A percentile compares a stretch with the other conserved stretches of the same genome.
phyloP scores from a whole-genome alignment of 306 rosid genomes.

The Crataegus laevigata region DNA sequence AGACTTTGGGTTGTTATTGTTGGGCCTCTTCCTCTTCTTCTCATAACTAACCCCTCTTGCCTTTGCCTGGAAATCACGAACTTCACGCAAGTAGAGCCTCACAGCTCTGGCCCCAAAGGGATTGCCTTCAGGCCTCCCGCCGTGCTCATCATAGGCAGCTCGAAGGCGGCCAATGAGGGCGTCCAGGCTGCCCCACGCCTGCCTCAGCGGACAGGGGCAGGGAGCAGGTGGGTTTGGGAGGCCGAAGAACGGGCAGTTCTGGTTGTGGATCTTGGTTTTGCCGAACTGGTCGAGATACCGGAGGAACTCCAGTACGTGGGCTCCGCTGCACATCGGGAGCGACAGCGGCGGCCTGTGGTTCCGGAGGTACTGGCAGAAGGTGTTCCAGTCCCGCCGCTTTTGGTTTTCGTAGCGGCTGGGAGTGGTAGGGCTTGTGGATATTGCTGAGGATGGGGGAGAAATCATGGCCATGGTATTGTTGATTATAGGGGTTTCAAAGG shows the following conservation, averaged over 20 bases:
- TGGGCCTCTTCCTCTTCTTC: constrained; percentile 81
- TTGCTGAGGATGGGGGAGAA: neutral
- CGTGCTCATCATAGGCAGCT: constrained; percentile 84
- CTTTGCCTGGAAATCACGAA: constrained; percentile 83
- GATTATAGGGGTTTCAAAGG: neutral
- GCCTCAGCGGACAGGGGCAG: constrained; percentile 87
- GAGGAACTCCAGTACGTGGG: constrained; percentile 83
- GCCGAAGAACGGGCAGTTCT: constrained; percentile 77
- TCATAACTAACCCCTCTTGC: constrained; percentile 89
- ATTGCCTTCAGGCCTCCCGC: constrained; percentile 49
- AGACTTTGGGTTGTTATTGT: constrained; percentile 12
- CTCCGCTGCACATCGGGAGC: constrained; percentile 51
- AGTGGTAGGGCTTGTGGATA: constrained; percentile 14
- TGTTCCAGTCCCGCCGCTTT: constrained; percentile 92
- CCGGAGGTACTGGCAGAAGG: constrained; percentile 79
- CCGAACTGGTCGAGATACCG: constrained; percentile 90
- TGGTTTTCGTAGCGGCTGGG: constrained; percentile 94
- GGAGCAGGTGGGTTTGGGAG: constrained; percentile 80
- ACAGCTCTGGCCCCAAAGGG: constrained; percentile 74
- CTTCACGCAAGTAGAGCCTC: constrained; percentile 71
- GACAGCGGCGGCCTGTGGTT: constrained; percentile 79
- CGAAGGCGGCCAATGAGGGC: constrained; percentile 93
- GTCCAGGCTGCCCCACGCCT: constrained; percentile 97
- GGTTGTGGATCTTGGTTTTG: constrained; percentile 84
- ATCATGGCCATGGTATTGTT: neutral